Conservation (phyloP, 306 rosid species). For the Begonia loranthoides region DNA sequence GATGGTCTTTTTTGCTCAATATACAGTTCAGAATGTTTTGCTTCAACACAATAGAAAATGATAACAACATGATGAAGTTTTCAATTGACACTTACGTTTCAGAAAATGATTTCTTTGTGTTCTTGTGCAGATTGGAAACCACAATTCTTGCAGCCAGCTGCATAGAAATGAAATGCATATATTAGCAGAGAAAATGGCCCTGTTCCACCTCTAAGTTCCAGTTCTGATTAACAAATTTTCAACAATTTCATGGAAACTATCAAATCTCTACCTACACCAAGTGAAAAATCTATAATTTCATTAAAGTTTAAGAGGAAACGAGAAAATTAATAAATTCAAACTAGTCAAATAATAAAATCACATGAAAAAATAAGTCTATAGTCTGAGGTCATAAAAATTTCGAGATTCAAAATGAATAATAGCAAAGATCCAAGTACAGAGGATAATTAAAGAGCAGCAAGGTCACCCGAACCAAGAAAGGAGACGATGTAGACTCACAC, state of each 20-base stretch:
- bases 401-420: not conserved
- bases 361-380: not conserved
- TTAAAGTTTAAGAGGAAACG: not conserved
- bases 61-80: no score
- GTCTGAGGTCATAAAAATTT: not conserved
- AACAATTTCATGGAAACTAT: not conserved
- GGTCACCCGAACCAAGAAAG: not conserved
- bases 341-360: not conserved
- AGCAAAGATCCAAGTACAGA: not conserved
- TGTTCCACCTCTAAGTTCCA: not conserved
- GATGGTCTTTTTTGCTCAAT: not conserved
- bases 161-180: slow-evolving; percentile 1
- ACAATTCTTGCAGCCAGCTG: slow-evolving; percentile 85
- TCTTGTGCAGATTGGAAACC: slow-evolving; percentile 69
- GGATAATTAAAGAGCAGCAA: not conserved
- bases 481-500: slow-evolving; percentile 25
- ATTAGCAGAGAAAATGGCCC: not conserved
- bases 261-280: not conserved
- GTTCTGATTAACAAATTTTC: not conserved
- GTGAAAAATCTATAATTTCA: not conserved
- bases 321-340: not conserved
- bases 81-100: slow-evolving; percentile 45
- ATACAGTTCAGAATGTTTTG: not conserved
- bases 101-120: slow-evolving; percentile 49
- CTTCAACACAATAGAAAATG: no score